Evolutionary conservation across 768 basidiomycete species (phyloP).

Genomic region (Hericium alpestre): DNA sequence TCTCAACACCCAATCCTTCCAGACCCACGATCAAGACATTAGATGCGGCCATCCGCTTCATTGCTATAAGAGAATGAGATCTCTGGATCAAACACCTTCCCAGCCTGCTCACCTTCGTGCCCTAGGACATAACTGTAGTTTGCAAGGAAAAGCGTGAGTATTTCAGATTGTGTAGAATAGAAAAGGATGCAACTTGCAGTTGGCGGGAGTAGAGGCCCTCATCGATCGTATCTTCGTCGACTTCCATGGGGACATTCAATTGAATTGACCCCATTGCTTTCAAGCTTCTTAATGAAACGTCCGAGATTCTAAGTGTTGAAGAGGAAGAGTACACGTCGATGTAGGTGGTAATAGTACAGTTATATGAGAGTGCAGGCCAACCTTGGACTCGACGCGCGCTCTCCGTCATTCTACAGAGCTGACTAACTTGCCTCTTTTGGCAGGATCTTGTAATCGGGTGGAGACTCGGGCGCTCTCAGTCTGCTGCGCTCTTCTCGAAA

Average conservation of each 20-base stretch:
- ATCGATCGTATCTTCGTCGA: constrained; percentile 82
- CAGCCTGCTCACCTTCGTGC: constrained; percentile 64
- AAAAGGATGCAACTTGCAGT: constrained; percentile 44
- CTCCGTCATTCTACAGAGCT: too few relatives aligned
- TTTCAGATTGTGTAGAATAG: neutral
- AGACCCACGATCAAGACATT: constrained; percentile 91
- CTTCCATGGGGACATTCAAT: constrained; percentile 55
- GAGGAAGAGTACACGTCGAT: neutral
- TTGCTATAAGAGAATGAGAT: constrained; percentile 45
- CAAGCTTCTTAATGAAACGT: neutral
- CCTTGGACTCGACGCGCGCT: too few relatives aligned
- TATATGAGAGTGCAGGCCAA: too few relatives aligned
- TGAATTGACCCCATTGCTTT: constrained; percentile 29
- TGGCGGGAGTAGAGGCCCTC: constrained; percentile 92
- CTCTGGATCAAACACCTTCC: neutral
- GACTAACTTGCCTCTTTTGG: too few relatives aligned
- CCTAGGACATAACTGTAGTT: constrained; percentile 77
- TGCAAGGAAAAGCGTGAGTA: constrained; percentile 9
- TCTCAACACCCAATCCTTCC: constrained; percentile 90
- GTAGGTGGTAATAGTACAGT: neutral
- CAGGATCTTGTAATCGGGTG: too few relatives aligned
- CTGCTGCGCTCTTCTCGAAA: too few relatives aligned
- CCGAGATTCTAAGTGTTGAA: neutral
- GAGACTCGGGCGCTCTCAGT: too few relatives aligned
- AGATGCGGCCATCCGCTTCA: constrained; percentile 97